Conservation (phyloP, 2,329 filamentous ascomycete genomes). For the Aspergillus sp. region DNA sequence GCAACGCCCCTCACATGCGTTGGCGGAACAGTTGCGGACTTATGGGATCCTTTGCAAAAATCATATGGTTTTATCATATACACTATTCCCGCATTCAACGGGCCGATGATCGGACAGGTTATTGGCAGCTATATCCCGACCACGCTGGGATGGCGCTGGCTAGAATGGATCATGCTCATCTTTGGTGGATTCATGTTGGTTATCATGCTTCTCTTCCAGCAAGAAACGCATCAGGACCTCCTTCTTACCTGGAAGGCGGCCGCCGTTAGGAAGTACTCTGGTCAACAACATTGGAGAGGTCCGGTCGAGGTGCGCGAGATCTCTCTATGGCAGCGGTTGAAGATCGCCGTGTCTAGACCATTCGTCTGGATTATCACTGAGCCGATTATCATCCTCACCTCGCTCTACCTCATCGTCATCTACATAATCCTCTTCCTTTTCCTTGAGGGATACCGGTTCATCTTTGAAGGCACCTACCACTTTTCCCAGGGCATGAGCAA, state of each 20-base stretch:
- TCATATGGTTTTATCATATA: constrained; percentile 52
- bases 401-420: constrained; percentile 28
- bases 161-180: constrained; percentile 47
- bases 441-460: constrained; percentile 49
- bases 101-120: constrained; percentile 24
- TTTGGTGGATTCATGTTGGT: constrained; percentile 34
- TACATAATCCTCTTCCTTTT: constrained; percentile 36
- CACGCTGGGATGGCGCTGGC: constrained; percentile 39
- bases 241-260: constrained; percentile 46
- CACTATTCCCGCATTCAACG: constrained; percentile 45
- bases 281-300: constrained; percentile 48
- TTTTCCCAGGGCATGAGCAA: constrained; percentile 47
- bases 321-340: constrained; percentile 38
- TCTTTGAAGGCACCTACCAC: constrained; percentile 52
- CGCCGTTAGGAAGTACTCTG: constrained; percentile 39
- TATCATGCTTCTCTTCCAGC: constrained; percentile 44
- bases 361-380: constrained; percentile 49
- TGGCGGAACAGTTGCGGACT: constrained; percentile 47
- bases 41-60: constrained; percentile 48
- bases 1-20: constrained; percentile 46
- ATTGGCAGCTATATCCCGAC: constrained; percentile 19
- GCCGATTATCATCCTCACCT: constrained; percentile 27
- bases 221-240: constrained; percentile 50
- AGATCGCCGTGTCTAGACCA: constrained; percentile 37
- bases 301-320: constrained; percentile 41